A percentile compares a stretch with the other conserved stretches of the same genome.
Conservation (phyloP, 1,284 basidiomycete genomes). For the Cutaneotrichosporon spelunceum region DNA sequence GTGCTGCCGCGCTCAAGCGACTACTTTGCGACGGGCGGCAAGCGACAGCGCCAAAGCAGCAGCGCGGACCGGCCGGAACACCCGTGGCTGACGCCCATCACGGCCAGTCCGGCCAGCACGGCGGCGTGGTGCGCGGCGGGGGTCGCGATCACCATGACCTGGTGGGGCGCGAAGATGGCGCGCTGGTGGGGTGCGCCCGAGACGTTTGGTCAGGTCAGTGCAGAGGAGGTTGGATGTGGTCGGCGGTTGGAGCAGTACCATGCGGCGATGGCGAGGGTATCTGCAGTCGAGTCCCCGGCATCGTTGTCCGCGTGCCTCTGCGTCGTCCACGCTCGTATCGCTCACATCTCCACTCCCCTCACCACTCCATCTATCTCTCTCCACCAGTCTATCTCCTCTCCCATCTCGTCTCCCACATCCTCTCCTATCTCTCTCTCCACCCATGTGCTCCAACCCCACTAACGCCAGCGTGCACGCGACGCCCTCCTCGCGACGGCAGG, state of each 20-base stretch:
- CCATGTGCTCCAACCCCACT: background rate
- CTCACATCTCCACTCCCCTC: background rate
- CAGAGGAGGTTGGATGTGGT: background rate
- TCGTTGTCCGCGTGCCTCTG: no score
- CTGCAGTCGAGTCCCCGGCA: no score
- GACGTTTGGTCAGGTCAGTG: conserved; percentile 23
- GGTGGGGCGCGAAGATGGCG: conserved; percentile 69
- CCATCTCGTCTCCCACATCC: no score
- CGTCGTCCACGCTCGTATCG: no score
- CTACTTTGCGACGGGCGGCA: conserved; percentile 42
- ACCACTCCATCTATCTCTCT: background rate
- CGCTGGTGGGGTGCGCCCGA: conserved; percentile 52
- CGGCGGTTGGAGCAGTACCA: no score
- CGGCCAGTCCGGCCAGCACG: conserved; percentile 62
- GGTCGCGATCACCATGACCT: conserved; percentile 60
- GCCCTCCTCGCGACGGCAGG: conserved; percentile 60
- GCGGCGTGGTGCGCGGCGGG: conserved; percentile 63
- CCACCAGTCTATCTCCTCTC: no score
- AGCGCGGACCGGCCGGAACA: conserved; percentile 61
- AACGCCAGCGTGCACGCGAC: conserved; percentile 48
- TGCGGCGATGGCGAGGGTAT: no score
- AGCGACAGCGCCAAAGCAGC: conserved; percentile 20
- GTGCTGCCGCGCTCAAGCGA: conserved; percentile 63
- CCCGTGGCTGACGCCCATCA: conserved; percentile 64
- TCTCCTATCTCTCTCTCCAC: background rate